Conservation (phyloP, 257 asterid genomes). For the Primulina eburnea region DNA sequence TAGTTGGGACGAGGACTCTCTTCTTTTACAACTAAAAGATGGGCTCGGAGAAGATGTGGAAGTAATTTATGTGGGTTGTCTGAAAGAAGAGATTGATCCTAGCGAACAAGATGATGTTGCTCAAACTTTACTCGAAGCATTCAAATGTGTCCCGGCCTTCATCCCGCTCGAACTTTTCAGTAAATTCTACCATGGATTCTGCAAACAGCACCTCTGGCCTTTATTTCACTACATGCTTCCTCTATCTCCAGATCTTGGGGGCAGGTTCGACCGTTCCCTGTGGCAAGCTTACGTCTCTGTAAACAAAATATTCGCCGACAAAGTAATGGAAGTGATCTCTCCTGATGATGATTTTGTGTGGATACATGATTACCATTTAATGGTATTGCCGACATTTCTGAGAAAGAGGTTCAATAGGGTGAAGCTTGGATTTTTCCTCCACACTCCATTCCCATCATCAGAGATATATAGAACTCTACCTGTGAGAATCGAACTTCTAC, state of each 20-base stretch:
- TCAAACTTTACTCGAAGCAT: conserved; percentile 68
- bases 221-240: conserved; percentile 94
- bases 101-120: conserved; percentile 76
- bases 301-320: conserved; percentile 82
- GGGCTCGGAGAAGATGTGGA: conserved; percentile 83
- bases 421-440: conserved; percentile 84
- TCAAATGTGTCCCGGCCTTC: conserved; percentile 88
- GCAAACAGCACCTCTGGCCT: conserved; percentile 89
- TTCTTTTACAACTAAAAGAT: conserved; percentile 75
- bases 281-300: conserved; percentile 94
- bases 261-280: conserved; percentile 71
- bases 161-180: conserved; percentile 68
- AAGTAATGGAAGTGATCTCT: conserved; percentile 84
- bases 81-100: conserved; percentile 62
- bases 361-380: conserved; percentile 88
- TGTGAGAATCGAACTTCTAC: conserved; percentile 62
- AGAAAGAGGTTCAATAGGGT: conserved; percentile 80
- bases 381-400: conserved; percentile 80
- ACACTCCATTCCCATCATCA: conserved; percentile 82
- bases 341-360: conserved; percentile 88
- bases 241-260: conserved; percentile 84
- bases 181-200: conserved; percentile 81
- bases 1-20: conserved; percentile 90
- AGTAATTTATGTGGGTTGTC: conserved; percentile 71
- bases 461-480: conserved; percentile 86